Evolutionary conservation across 352 stramenopile genomes (phyloP), one percentile per base, ranked within the genome.

Genomic region (Saprolegnia diclina): DNA sequence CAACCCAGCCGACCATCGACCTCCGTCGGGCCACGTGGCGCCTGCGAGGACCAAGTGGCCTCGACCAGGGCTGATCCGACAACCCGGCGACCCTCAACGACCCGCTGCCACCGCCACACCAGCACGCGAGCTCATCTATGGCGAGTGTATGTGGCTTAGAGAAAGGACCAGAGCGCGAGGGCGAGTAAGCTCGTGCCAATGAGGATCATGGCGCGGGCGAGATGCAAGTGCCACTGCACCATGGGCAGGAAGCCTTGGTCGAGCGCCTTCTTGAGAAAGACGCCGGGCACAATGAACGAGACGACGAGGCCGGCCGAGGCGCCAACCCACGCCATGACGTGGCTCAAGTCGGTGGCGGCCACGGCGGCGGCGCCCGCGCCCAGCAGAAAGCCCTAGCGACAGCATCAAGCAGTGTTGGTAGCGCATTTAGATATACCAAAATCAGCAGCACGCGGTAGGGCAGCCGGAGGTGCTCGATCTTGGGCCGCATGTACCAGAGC

Each of bases 301-400:
- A 92, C 74, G 24, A 90, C 50, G 64, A 88, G 90, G 68, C 85
- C 85, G 19, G 80, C 82, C 21, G 91, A 71, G 7, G 85, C 82
- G 14, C 85, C 85, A 40, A 90, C 79, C 64, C 89, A 90, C 37
- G 83, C 82, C 77, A 91, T 90, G 69, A 89, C 80, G 13, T 82
- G 76, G 64, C 83, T 82, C 24, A 92, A 71, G 59, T 89, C 84
- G 29, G 71, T 67, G 37, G 82, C 87, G 2, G 79, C 79, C 14
- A 88, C 72, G 21, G 85, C 79, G 42, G 88, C 73, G 13, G 88
- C 65, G 72, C 87, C 76, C n/a, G 82, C 82, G 4, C 79, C 57
- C 24, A 89, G 67, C 70, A 92, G 77, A 71, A 91, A 59, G 14
- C 21, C 52, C 52, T 59, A 38, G 6, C 21, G 6, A 11, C n/a